Base-by-base conservation (phyloP, 106 monocot genomes). In the Hemerocallis citrina region DNA sequence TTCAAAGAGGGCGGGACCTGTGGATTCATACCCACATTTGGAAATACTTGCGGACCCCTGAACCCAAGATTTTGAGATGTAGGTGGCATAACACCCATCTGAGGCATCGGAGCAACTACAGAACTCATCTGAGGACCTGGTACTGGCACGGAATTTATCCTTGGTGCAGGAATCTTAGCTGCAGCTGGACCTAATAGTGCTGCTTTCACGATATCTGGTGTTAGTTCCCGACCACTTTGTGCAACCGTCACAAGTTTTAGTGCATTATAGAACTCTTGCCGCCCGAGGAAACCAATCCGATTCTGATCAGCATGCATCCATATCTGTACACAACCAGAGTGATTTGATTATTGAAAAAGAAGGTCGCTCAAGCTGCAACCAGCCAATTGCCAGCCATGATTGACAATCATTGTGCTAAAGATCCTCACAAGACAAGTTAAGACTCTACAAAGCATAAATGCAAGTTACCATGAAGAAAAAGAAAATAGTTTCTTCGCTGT, bases 141-240 rank as follows among this genome's bases (percentile, higher is more conserved):
- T 57, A 69, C 16, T 1, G 36, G 21, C 12, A 61, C 42, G 23
- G 72, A 47, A 77, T 67, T 76, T 43, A 70, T 55, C 69, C 51
- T 48, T 51, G 60, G 22, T 35, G 83, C 61, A 37, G 86, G 94
- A 63, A 96, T 96, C 84, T 84, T 86, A 59, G 81, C 69, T 45
- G 96, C 81, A 67, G 87, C 91, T 61, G 96, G 91, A 36, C 96
- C 84, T 72, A 75, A 89, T 60, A 89, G 49, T 44, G 94, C 94
- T 52, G 89, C 80, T 61, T 78, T 89, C 28, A 94, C 85, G 5
- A 94, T 89, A 52, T 94, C 94, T 32, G 83, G 77, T 33, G 89
- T 83, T 50, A 94, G 69, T 59, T 75, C 61, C 35, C 82, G 57
- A 9, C 94, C 89, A 63, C 83, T 83, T 68, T 94, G 94, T 27